These are phyloP conservation scores for Kwoniella pini DNA, from an alignment of 768 basidiomycete species.

Conservation along the genomic window DNA sequence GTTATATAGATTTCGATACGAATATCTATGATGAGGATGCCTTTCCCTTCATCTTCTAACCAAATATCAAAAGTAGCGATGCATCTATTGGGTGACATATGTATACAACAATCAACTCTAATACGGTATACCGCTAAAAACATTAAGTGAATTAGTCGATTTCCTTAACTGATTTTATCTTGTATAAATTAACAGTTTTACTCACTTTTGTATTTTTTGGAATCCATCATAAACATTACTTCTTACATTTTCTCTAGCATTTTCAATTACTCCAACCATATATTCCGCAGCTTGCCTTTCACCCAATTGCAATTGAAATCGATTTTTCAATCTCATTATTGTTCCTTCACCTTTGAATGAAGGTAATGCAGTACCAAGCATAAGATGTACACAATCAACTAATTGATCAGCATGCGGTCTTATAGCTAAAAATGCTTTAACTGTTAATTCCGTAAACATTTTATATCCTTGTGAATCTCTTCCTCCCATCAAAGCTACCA, in stretches of 20 bases:
- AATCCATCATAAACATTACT: conserved; percentile 96
- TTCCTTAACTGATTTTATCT: too few relatives aligned
- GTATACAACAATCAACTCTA: too few relatives aligned
- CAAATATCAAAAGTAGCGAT: too few relatives aligned
- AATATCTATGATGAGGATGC: too few relatives aligned
- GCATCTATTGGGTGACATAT: too few relatives aligned
- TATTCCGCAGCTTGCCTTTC: conserved; percentile 91
- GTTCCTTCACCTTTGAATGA: conserved; percentile 96
- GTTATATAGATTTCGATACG: too few relatives aligned
- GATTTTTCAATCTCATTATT: conserved; percentile 78
- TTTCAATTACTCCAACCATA: conserved; percentile 83
- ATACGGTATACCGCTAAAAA: too few relatives aligned
- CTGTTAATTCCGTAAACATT: conserved; percentile 86
- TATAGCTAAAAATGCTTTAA: conserved; percentile 95
- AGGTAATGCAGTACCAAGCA: conserved; percentile 92
- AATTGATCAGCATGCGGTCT: conserved; percentile 92
- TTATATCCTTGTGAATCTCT: conserved; percentile 90
- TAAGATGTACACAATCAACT: conserved; percentile 81
- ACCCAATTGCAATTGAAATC: conserved; percentile 77
- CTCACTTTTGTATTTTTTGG: conserved; percentile 60
- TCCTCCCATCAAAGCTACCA: conserved; percentile 97
- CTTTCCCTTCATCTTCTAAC: too few relatives aligned
- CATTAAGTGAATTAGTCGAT: too few relatives aligned
- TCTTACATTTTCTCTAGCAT: conserved; percentile 92
- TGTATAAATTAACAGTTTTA: too few relatives aligned